phyloP scores from a whole-genome alignment of 2,329 filamentous ascomycete genomes.

The Alternaria angustiovoidea region DNA sequence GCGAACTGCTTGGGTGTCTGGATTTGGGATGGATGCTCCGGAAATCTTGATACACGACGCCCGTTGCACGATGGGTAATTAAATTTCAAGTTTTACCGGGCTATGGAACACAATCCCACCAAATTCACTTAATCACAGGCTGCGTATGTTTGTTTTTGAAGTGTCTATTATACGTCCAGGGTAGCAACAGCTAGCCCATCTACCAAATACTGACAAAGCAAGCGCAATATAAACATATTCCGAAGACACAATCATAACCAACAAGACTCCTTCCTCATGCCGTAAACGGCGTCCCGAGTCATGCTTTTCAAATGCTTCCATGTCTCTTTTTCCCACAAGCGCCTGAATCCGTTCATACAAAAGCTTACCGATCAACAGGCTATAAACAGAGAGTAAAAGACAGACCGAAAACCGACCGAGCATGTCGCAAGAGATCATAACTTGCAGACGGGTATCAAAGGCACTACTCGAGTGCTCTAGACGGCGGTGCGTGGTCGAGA shows the following conservation, averaged over 20 bases:
- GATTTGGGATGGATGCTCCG: conserved; percentile 8
- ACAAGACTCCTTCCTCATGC: conserved; percentile 5
- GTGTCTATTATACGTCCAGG: conserved; percentile 5
- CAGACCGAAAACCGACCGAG: conserved; percentile 4
- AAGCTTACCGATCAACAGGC: conserved; percentile 5
- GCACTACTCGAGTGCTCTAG: conserved; percentile 8
- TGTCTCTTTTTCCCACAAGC: conserved; percentile 5
- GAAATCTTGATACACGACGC: not conserved
- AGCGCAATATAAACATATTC: conserved; percentile 4
- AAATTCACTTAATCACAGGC: not conserved
- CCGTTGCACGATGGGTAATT: not conserved
- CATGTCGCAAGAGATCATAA: conserved; percentile 27
- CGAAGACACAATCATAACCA: conserved; percentile 14
- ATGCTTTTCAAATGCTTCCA: conserved; percentile 15
- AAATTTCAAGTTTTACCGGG: not conserved
- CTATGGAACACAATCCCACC: not conserved
- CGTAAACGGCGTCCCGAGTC: conserved; percentile 4
- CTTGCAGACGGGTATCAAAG: conserved; percentile 29
- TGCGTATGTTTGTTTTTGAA: not conserved
- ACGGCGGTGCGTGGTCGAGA: not conserved
- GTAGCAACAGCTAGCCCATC: conserved; percentile 1
- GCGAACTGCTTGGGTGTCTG: not conserved
- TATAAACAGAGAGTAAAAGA: conserved; percentile 11
- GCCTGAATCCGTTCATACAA: conserved; percentile 5
- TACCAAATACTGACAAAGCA: conserved; percentile 2